Evolutionary conservation across 441 rosid genomes (phyloP).

Genomic region (Sinapis alba): DNA sequence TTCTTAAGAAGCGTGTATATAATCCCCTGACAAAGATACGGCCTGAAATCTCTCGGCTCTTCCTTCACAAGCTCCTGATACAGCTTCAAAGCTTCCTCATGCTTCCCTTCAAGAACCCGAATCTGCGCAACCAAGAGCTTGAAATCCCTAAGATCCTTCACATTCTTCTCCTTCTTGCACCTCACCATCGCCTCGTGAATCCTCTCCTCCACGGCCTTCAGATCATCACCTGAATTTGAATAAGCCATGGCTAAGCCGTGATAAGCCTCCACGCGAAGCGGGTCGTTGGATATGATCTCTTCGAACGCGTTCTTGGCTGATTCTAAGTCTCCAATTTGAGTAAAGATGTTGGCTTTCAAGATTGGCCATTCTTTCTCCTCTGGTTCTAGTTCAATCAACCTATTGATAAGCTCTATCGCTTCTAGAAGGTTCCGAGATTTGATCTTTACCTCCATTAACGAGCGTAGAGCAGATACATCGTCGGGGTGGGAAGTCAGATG

Average conservation of each 20-base stretch:
- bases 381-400: slow-evolving; percentile 24
- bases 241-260: neutral
- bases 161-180: neutral
- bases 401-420: slow-evolving; percentile 52
- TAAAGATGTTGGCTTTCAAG: slow-evolving; percentile 53
- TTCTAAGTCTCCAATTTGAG: neutral
- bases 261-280: neutral
- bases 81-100: neutral
- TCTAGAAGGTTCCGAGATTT: slow-evolving; percentile 52
- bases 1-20: neutral
- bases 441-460: slow-evolving; percentile 63
- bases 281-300: neutral
- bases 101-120: neutral
- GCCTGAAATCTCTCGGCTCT: neutral
- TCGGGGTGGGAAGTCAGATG: slow-evolving; percentile 42
- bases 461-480: slow-evolving; percentile 52
- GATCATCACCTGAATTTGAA: neutral
- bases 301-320: neutral
- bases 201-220: neutral
- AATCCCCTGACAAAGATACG: slow-evolving; percentile 2
- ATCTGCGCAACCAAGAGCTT: neutral
- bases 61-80: neutral
- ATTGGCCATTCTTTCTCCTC: slow-evolving; percentile 66
- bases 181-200: neutral
- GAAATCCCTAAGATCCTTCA: neutral